Evolutionary conservation across 805 yeast genomes (phyloP), one percentile per base, ranked within the genome.

Genomic region (Candida chauliodis): DNA sequence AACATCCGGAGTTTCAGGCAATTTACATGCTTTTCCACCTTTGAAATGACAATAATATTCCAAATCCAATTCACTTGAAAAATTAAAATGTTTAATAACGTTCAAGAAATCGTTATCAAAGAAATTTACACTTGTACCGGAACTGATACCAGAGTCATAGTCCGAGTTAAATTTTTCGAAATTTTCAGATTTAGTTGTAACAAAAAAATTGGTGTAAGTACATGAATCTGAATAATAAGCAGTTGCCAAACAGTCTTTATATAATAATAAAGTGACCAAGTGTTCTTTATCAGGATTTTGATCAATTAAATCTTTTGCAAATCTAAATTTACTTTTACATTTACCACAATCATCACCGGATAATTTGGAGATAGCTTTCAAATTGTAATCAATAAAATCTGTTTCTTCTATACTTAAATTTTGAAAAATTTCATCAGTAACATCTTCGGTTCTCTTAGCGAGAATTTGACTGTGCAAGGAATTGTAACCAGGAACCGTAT

Each of bases 1-100:
- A 44, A 73, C 57, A 43, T 69, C 66, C 1, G 79, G 80, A 3
- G 79, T 68, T 11, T 53, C 52, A 5, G 87, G 87, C 25, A 73
- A 59, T 3, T 63, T 52, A 56, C 89, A 82, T 10, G 52, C 53
- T 30, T 13, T 28, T 9, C 41, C 20, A 10, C 71, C 68, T 34
- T 66, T 62, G 41, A 58, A 66, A 56, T 76, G 70, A 55, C 90
- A 82, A 58, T 78, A 77, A 49, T 78, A 78, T 30, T 59, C 58
- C 34, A 66, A 51, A 34, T 65, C 66, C 13, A 57, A 50, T 8
- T 63, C 63, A 30, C 65, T 62, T 2, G 71, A 61, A 26, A 53
- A 43, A 41, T 66, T 65, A 52, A 66, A 61, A 38, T 55, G 41
- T 38, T 53, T 53, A 41, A 66, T 42, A 56, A 66, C 54, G 35